These are phyloP conservation scores for Priceomyces haplophilus DNA, from an alignment of 805 yeast species.

Conservation along the genomic window DNA sequence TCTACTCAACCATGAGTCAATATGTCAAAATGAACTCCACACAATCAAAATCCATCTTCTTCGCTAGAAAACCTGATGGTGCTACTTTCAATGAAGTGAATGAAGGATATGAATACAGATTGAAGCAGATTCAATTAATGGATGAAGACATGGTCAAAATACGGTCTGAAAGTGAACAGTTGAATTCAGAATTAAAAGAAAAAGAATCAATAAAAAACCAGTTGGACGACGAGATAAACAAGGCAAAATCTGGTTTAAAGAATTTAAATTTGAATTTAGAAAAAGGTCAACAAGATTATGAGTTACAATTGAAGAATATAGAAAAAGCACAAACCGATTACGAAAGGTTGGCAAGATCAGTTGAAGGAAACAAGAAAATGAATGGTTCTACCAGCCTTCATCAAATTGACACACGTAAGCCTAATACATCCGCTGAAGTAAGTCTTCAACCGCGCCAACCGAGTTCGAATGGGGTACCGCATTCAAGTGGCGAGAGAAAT, in stretches of 20 bases:
- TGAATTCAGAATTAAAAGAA: constrained; percentile 18
- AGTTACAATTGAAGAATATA: not conserved
- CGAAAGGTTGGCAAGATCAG: not conserved
- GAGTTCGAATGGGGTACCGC: not conserved
- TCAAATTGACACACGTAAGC: not conserved
- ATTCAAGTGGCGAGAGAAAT: not conserved
- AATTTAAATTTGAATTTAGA: constrained; percentile 14
- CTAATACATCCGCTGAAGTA: not conserved
- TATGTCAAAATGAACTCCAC: constrained; percentile 45
- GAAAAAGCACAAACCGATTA: not conserved
- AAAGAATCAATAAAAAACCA: constrained; percentile 20
- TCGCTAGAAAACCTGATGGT: constrained; percentile 19
- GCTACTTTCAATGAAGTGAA: constrained; percentile 3
- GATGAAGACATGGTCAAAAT: constrained; percentile 17
- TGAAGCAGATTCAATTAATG: constrained; percentile 20
- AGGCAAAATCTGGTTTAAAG: constrained; percentile 18
- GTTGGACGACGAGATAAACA: constrained; percentile 19
- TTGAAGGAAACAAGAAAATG: not conserved
- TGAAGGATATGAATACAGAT: constrained; percentile 16
- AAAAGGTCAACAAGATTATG: constrained; percentile 13
- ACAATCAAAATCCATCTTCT: constrained; percentile 24
- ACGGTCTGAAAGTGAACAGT: constrained; percentile 14
- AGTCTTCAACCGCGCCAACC: too few relatives aligned
- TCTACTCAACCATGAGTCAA: constrained; percentile 76
- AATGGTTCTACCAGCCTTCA: not conserved